These are phyloP conservation scores for Dactylis glomerata DNA, from an alignment of 176 grass and related monocot genomes.

Conservation along the genomic window DNA sequence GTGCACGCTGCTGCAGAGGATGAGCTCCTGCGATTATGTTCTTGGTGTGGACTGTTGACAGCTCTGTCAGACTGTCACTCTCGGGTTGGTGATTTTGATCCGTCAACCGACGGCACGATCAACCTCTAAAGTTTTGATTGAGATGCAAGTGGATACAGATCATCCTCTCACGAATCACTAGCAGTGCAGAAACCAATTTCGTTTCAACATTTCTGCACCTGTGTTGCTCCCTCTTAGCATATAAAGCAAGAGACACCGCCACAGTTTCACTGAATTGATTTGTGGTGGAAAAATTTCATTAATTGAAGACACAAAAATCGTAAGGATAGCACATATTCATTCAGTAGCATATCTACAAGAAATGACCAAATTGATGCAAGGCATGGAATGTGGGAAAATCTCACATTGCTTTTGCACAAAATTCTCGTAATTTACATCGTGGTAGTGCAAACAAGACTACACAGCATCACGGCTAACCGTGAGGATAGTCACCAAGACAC, in stretches of 20 bases:
- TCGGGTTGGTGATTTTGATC: not conserved
- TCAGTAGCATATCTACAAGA: not conserved
- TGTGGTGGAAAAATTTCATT: not conserved
- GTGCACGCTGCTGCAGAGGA: too few relatives aligned
- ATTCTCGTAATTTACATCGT: not conserved
- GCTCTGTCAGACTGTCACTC: not conserved
- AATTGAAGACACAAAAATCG: not conserved
- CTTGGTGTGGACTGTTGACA: not conserved
- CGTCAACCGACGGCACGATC: not conserved
- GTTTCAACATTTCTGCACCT: not conserved
- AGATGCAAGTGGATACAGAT: not conserved
- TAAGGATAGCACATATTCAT: not conserved
- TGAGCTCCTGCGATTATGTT: not conserved
- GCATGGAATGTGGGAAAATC: not conserved
- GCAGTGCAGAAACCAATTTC: not conserved
- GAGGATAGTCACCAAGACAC: not conserved
- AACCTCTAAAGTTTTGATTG: not conserved
- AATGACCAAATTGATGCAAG: not conserved
- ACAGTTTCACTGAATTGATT: not conserved
- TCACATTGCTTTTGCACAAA: not conserved
- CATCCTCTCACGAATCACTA: not conserved
- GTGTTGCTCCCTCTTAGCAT: not conserved
- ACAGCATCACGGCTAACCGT: not conserved
- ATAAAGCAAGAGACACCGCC: not conserved
- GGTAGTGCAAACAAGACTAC: not conserved